Evolutionary conservation across 768 basidiomycete genomes (phyloP).

Genomic region (Dictyophora rubrovolvata): DNA sequence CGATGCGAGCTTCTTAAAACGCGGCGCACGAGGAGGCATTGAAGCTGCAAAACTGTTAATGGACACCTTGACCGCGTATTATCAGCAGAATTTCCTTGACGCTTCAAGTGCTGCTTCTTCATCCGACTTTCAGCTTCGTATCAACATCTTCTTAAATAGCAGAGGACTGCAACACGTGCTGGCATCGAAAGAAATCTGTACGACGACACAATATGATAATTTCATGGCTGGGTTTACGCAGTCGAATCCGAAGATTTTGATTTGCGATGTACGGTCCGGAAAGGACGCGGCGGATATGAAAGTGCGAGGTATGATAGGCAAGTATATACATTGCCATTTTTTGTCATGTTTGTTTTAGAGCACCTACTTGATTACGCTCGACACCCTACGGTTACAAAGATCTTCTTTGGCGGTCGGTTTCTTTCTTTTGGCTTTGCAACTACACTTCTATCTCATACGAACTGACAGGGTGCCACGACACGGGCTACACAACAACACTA

Average conservation of each 20-base stretch:
- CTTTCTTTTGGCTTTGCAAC: not conserved
- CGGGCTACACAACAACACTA: conserved; percentile 56
- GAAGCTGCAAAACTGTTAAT: conserved; percentile 58
- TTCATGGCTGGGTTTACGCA: conserved; percentile 58
- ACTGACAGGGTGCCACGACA: conserved; percentile 55
- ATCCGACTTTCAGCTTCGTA: conserved; percentile 49
- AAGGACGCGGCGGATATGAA: conserved; percentile 56
- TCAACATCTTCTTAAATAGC: conserved; percentile 63
- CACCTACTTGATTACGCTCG: conserved; percentile 32
- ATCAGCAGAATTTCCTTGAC: conserved; percentile 30
- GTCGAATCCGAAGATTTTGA: conserved; percentile 57
- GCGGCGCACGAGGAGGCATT: conserved; percentile 57
- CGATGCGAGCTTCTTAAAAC: conserved; percentile 42
- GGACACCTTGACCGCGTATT: conserved; percentile 40
- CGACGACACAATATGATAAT: conserved; percentile 55
- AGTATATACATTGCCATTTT: not conserved
- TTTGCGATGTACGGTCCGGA: conserved; percentile 58
- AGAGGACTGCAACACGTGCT: conserved; percentile 41
- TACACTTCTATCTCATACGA: not conserved
- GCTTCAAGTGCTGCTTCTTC: not conserved
- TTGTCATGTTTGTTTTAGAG: conserved; percentile 20
- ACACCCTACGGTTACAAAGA: conserved; percentile 52
- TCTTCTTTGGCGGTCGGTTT: conserved; percentile 54
- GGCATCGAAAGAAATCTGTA: conserved; percentile 44
- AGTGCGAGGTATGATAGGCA: conserved; percentile 47